Evolutionary conservation across 257 asterid genomes (phyloP).

Genomic region (Coffea eugenioides): DNA sequence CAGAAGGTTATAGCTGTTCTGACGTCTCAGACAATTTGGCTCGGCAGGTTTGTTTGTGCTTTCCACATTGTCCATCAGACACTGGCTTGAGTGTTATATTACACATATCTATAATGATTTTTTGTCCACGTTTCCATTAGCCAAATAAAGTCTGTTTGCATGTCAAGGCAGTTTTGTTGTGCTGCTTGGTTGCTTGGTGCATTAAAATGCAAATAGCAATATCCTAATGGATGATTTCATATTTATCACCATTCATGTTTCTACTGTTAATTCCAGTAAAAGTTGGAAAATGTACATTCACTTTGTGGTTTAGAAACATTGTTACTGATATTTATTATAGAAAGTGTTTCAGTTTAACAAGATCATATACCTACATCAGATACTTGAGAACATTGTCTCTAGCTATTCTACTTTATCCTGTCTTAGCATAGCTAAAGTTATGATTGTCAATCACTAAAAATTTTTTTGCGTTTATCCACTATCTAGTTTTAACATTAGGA

Average conservation of each 20-base stretch:
- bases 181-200: neutral
- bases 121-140: neutral
- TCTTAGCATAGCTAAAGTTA: neutral
- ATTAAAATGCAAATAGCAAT: neutral
- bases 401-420: neutral
- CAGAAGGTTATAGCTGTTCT: conserved; percentile 25
- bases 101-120: neutral
- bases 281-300: neutral
- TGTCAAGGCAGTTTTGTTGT: neutral
- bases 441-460: neutral
- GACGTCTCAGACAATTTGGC: conserved; percentile 23
- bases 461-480: neutral
- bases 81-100: conserved; percentile 1
- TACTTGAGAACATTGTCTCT: neutral
- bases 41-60: conserved; percentile 29
- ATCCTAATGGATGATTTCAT: neutral
- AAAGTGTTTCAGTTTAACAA: neutral
- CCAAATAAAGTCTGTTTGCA: neutral
- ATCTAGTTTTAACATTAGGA: neutral
- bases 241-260: neutral
- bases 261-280: neutral
- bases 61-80: neutral
- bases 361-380: neutral
- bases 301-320: neutral
- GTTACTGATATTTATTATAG: neutral